Base-by-base conservation (phyloP, 2,329 filamentous ascomycete genomes). In the Didymella glomerata region DNA sequence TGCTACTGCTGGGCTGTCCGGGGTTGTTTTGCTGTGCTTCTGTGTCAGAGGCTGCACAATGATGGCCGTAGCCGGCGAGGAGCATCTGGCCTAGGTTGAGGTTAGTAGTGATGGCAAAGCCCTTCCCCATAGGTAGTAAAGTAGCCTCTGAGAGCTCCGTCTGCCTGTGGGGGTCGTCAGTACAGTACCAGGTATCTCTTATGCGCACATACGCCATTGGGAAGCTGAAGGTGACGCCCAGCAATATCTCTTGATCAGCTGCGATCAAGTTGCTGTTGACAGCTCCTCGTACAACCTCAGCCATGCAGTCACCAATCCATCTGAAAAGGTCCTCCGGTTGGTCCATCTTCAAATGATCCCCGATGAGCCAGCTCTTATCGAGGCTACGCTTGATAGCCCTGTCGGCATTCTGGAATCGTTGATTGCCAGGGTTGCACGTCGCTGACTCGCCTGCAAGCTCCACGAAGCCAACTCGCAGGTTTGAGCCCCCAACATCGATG, bases 241-340 rank as follows among this genome's bases (percentile, higher is more conserved):
- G 80, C 6, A 86, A 82, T n/a, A 90, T 75, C 62, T 76, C 38
- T 1, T 57, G 36, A 41, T 60, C 60, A 16, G 49, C 54, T 20
- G 58, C 42, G 1, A 51, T 52, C 10, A 65, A 54, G 77, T 70
- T 42, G 34, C 74, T 68, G 4, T 79, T 68, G 60, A 83, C 81
- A 8, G 84, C 87, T 61, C 88, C 84, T 30, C 79, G 80, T 16
- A 94, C 87, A 3, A 93, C 90, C 60, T 89, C 83, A 14, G 89
- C 89, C 66, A 95, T 91, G 69, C 89, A 90, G 67, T 85, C 81
- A 25, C 91, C 91, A 65, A 95, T 91, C 91, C 91, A 95, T n/a
- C 83, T 78, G 74, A 95, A 95, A 2, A 94, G 80, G 57, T 88
- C 87, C 56, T 92, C 87, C 1, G 89, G 86, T 63, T 93, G 88